Conservation (phyloP, 129 eudicot genomes). For the Arctium minus region DNA sequence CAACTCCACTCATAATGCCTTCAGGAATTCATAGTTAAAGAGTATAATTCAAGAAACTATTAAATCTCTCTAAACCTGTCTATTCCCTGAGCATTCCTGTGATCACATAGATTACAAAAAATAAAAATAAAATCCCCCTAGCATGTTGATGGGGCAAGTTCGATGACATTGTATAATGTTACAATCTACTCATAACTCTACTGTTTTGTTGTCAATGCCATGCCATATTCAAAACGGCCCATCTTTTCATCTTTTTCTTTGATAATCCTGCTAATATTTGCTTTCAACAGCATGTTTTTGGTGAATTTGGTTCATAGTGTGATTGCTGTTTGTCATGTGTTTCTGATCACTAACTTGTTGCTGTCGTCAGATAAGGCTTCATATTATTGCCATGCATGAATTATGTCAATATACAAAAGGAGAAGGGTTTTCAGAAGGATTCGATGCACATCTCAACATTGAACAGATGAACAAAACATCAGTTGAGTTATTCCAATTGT, state of each 20-base stretch:
- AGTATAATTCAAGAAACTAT: too few species aligned
- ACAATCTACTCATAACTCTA: too few species aligned
- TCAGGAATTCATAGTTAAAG: too few species aligned
- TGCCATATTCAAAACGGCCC: too few species aligned
- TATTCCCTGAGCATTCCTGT: too few species aligned
- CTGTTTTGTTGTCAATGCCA: too few species aligned
- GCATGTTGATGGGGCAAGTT: not conserved
- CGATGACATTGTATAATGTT: slow-evolving; percentile 5
- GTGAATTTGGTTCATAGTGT: not conserved
- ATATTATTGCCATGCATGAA: slow-evolving; percentile 93
- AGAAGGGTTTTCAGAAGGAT: slow-evolving; percentile 98
- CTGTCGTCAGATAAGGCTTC: slow-evolving; percentile 86
- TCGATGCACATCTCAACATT: slow-evolving; percentile 97
- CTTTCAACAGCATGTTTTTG: not conserved
- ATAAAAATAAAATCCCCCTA: too few species aligned
- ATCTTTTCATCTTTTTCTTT: too few species aligned
- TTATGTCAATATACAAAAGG: slow-evolving; percentile 90
- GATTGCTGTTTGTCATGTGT: slow-evolving; percentile 3
- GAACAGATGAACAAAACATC: slow-evolving; percentile 99
- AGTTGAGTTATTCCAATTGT: slow-evolving; percentile 87
- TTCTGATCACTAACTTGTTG: slow-evolving; percentile 7
- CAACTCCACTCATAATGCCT: too few species aligned
- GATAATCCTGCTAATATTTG: too few species aligned
- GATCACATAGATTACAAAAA: too few species aligned
- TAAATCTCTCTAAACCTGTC: too few species aligned